Evolutionary conservation across 768 basidiomycete species (phyloP), one percentile per base, ranked within the genome.

Genomic region (Rhodotorula graminis): DNA sequence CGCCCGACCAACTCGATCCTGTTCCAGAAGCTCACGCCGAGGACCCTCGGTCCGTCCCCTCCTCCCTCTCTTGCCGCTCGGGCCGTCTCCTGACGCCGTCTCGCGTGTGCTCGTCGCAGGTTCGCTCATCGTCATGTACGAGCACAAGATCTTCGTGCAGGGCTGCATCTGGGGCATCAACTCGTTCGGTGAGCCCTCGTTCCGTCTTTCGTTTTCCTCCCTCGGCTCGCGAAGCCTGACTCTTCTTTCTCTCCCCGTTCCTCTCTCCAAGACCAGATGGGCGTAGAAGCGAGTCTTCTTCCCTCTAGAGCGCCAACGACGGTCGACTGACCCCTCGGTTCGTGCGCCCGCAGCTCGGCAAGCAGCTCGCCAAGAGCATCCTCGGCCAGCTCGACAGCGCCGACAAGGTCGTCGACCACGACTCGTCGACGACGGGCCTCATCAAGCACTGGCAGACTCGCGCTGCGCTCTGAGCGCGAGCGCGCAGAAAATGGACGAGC

Each of bases 81-180:
- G 1, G 2, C n/a, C 16, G 33, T 33, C n/a, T 33, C 47, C 49
- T 46, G 9, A 7, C 29, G 0, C 3, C 18, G n/a, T 7, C 27
- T 59, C 9, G 37, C 3, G 23, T 52, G 4, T 3, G 49, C 19
- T 3, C 18, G 49, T 50, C 49, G n/a, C 74, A 85, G 85, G 88
- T 56, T 89, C 93, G 5, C 84, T 96, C 66, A 90, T 96, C 80
- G 92, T 90, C 25, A 79, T 96, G 75, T 96, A 95, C 80, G 93
- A 98, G 82, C 96, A 99, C 85, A 99, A 99, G 85, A 96, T 99
- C 80, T 97, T 97, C 82, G 90, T 91, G 0, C 96, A 98, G 81
- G 96, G 96, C 80, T 89, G 91, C 58, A 85, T 98, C 70, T 98
- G 93, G 94, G 94, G 94, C 37, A 95, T 99, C 85, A 98, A 99